These are phyloP conservation scores for Spathaspora hagerdaliae DNA, from an alignment of 805 yeast species.

Conservation along the genomic window DNA sequence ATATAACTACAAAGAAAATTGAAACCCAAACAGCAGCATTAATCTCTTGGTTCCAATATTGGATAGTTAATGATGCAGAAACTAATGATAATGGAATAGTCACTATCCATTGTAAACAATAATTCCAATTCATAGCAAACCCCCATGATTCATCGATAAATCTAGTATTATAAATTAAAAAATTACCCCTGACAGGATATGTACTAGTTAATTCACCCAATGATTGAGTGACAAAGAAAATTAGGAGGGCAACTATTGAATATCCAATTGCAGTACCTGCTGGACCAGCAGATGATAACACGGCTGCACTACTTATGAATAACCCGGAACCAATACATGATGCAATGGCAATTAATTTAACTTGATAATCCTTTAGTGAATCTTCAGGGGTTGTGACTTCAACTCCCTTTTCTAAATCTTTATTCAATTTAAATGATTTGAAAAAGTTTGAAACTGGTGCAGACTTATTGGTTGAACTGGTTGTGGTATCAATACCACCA, in stretches of 20 bases:
- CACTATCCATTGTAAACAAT: constrained; percentile 40
- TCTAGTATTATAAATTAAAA: constrained; percentile 36
- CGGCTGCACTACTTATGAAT: constrained; percentile 14
- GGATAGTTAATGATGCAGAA: constrained; percentile 38
- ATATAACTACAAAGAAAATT: constrained; percentile 32
- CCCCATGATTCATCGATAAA: constrained; percentile 43
- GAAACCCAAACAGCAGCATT: constrained; percentile 42
- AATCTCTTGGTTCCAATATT: constrained; percentile 35
- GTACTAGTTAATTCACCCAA: constrained; percentile 37
- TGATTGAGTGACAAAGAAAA: constrained; percentile 41
- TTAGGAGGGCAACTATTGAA: constrained; percentile 34
- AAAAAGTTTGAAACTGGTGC: constrained; percentile 2
- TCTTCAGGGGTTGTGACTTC: constrained; percentile 7
- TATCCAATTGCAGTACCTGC: constrained; percentile 21
- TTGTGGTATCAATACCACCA: not conserved
- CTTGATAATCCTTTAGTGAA: constrained; percentile 7
- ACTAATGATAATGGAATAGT: constrained; percentile 41
- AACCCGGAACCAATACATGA: constrained; percentile 20
- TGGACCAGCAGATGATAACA: constrained; percentile 16
- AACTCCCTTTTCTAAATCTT: constrained; percentile 7
- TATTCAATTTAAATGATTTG: constrained; percentile 5
- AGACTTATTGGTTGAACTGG: not conserved
- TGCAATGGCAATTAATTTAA: constrained; percentile 14
- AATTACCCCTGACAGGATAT: constrained; percentile 38
- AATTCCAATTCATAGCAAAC: constrained; percentile 43